Evolutionary conservation across 2,329 filamentous ascomycete species (phyloP), one percentile per base, ranked within the genome.

Genomic region (Metarhizium album): DNA sequence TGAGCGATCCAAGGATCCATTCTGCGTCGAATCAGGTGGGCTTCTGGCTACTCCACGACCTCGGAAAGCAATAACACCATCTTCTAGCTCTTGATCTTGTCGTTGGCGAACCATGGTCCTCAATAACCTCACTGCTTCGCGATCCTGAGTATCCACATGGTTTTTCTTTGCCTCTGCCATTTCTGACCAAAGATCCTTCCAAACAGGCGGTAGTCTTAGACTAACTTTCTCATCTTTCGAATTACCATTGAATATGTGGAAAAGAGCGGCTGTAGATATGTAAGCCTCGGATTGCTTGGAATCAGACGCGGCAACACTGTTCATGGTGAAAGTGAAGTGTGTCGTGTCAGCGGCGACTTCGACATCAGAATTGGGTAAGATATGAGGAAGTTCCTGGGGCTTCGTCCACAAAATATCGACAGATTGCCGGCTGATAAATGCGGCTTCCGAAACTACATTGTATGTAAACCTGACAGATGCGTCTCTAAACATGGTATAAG

Each of bases 151-250:
- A 62, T 95, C 87, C 4, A 80, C 70, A 48, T 85, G 75, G 42
- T 77, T 79, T 64, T 89, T 91, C 60, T 83, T 86, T 20, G 76
- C 69, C 47, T 83, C 80, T 0, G 82, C 74, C 52, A 95, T 78
- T 62, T 97, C 90, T 9, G 78, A 76, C 83, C 90, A 96, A 1
- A 96, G 71, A 57, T 95, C 87, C 63, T 87, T 83, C 86, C 89
- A 98, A 2, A 80, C 75, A 0, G 84, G 74, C 3, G 90, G 88
- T 16, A 98, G 72, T 47, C 87, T 80, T 55, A 95, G 65, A 53
- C 84, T 85, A 2, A 88, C 80, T 64, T 94, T 97, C 55, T 94
- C 89, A 61, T 97, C 91, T 59, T 88, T 93, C 0, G 80, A 69
- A 16, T 83, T 87, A n/a, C 79, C 77, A 1, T 82, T 81, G 56